Conservation (phyloP, 768 basidiomycete species). For the Favolaschia claudopus region DNA sequence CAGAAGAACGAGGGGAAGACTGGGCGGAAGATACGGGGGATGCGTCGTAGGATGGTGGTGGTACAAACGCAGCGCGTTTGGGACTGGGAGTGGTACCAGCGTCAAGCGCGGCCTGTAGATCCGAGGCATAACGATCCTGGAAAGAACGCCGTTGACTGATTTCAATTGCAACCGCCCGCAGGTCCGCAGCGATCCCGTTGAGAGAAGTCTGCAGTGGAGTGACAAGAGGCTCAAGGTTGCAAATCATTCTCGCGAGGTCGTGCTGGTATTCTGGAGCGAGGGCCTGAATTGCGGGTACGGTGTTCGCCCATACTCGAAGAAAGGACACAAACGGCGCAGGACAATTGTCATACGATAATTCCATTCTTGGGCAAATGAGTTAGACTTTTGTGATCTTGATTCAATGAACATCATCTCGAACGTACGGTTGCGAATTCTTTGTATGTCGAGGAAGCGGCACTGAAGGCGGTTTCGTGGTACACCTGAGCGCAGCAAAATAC, state of each 20-base stretch:
- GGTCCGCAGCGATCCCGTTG: conserved; percentile 74
- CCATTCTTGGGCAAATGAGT: no score
- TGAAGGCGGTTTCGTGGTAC: conserved; percentile 77
- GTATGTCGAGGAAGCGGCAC: conserved; percentile 74
- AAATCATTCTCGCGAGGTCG: conserved; percentile 84
- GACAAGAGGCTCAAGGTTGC: conserved; percentile 60
- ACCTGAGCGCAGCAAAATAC: conserved; percentile 84
- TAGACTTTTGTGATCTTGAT: no score
- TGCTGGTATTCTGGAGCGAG: conserved; percentile 74
- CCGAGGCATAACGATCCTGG: conserved; percentile 78
- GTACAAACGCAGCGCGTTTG: conserved; percentile 35
- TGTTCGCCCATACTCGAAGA: conserved; percentile 74
- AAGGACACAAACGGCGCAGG: conserved; percentile 63
- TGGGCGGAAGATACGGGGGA: conserved; percentile 25
- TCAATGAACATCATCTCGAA: no score
- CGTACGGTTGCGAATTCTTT: conserved; percentile 55
- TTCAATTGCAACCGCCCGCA: conserved; percentile 88
- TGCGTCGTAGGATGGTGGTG: conserved; percentile 30
- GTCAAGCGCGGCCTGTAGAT: conserved; percentile 83
- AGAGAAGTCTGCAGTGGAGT: conserved; percentile 51
- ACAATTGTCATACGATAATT: conserved; percentile 23
- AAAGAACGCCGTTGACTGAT: conserved; percentile 86
- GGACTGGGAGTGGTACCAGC: conserved; percentile 50
- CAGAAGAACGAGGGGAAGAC: conserved; percentile 24
- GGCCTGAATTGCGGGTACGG: conserved; percentile 69